phyloP scores from a whole-genome alignment of 2,329 filamentous ascomycete genomes.

The Ceratocystis ficicola region DNA sequence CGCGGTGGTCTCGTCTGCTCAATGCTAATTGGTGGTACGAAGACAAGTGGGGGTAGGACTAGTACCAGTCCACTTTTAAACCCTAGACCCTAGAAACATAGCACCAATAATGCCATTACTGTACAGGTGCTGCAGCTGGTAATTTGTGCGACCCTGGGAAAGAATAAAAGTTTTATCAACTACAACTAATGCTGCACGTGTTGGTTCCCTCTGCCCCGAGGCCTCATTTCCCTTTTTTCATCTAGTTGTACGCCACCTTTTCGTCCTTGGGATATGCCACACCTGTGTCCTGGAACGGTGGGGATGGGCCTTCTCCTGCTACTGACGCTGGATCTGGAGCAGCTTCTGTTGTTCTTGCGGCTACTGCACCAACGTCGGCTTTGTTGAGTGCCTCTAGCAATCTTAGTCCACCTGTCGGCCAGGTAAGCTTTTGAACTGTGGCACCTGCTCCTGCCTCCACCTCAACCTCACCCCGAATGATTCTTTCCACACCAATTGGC shows the following conservation, averaged over 20 bases:
- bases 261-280: slow-evolving; percentile 6
- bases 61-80: neutral
- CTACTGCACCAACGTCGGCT: neutral
- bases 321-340: neutral
- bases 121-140: neutral
- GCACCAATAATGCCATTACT: neutral
- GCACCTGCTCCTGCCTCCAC: neutral
- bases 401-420: slow-evolving; percentile 13
- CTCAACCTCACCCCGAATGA: slow-evolving; percentile 34
- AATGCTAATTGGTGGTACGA: neutral
- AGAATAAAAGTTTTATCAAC: neutral
- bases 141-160: neutral
- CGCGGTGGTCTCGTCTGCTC: neutral
- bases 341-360: neutral
- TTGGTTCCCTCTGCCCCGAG: neutral
- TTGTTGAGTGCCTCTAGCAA: slow-evolving; percentile 14
- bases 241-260: neutral
- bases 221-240: neutral
- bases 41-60: neutral
- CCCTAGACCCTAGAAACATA: neutral
- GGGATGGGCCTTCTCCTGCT: neutral
- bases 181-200: no score
- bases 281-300: neutral
- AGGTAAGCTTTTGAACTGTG: slow-evolving; percentile 8
- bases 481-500: slow-evolving; percentile 35